Evolutionary conservation across 768 basidiomycete genomes (phyloP), one percentile per base, ranked within the genome.

Genomic region (Neoboletus magnificus): DNA sequence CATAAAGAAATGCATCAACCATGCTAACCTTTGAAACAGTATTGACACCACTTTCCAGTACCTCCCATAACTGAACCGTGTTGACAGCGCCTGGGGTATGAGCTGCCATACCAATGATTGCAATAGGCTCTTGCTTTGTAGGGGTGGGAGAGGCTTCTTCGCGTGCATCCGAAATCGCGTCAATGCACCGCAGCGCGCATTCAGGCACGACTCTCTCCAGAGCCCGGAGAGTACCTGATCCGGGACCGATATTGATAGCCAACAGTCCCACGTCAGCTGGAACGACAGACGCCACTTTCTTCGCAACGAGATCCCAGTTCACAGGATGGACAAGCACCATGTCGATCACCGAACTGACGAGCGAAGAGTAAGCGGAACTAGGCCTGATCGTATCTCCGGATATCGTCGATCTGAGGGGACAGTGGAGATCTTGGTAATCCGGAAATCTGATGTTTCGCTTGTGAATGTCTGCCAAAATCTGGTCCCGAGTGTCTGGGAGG

Each of bases 41-140:
- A 64, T 81, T 83, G 33, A 76, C 63, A 16, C 86, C 85, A 41
- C 77, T 64, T 62, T 81, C 74, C 5, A 90, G 76, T 6, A 87
- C 27, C 11, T 79, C 70, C 88, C 88, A 89, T 2, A 90, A 72
- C 50, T 77, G 69, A 8, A 71, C 66, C 4, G 71, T 59, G 61
- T 77, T 74, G 1, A 70, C 59, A 3, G 86, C 85, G 3, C 85
- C 82, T 0, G 79, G 79, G 23, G 78, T 65, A 36, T 72, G 80
- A 40, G 82, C 75, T 1, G 86, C 83, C 85, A 89, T 87, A 10
- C 88, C 89, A 46, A 89, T 73, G 53, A 89, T 81, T 0, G 88
- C 89, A 46, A 90, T 81, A 4, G 82, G 78, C 44, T 82, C 77
- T 57, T 77, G 76, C 39, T 73, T 73, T 6, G 54, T 52, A 22